phyloP scores from a whole-genome alignment of 2,329 filamentous ascomycete genomes.

The Septoria linicola region DNA sequence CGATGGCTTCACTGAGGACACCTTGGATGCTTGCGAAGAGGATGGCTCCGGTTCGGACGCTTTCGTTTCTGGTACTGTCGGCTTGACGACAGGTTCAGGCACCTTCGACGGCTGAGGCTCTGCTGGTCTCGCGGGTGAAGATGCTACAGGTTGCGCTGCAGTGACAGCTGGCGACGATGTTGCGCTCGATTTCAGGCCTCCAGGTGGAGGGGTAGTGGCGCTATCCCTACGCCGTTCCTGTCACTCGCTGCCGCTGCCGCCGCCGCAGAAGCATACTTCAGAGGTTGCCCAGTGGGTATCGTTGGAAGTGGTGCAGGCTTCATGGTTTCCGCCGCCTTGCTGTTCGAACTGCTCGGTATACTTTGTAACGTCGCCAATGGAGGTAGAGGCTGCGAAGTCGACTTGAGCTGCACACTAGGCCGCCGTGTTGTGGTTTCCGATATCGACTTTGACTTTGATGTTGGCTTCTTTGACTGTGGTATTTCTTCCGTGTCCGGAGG shows the following conservation, averaged over 20 bases:
- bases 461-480: conserved; percentile 46
- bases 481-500: conserved; percentile 55
- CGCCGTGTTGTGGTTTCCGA: conserved; percentile 65
- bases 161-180: conserved; percentile 54
- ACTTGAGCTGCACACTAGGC: conserved; percentile 89
- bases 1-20: conserved; percentile 32
- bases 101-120: conserved; percentile 29
- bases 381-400: conserved; percentile 66
- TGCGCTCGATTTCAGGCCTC: conserved; percentile 56
- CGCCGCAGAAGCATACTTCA: conserved; percentile 96
- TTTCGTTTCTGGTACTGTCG: conserved; percentile 32
- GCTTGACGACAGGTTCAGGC: conserved; percentile 31
- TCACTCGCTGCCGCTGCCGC: conserved; percentile 90
- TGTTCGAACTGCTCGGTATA: conserved; percentile 62
- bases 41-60: conserved; percentile 22
- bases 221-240: conserved; percentile 84
- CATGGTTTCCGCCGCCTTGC: conserved; percentile 66
- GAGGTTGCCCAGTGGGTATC: conserved; percentile 78
- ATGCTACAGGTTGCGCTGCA: conserved; percentile 46
- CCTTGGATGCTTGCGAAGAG: conserved; percentile 25
- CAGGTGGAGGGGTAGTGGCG: conserved; percentile 90
- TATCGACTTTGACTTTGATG: conserved; percentile 51
- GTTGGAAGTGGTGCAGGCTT: conserved; percentile 88
- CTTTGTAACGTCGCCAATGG: conserved; percentile 86
- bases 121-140: conserved; percentile 38